These are phyloP conservation scores for Aspergillus nanangensis DNA, from an alignment of 495 filamentous ascomycete species.

Conservation along the genomic window DNA sequence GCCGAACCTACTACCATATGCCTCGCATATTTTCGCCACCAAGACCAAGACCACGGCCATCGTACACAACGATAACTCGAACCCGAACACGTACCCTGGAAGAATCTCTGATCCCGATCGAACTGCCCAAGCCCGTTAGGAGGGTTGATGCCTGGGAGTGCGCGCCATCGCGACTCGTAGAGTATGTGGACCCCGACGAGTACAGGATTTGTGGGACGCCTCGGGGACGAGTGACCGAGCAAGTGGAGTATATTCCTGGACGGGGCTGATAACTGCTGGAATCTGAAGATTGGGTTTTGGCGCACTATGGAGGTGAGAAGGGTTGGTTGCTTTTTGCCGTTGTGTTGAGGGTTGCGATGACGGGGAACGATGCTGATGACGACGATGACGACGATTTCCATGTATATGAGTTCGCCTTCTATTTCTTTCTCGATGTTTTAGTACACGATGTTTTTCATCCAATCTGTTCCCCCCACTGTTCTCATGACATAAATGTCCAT, in stretches of 20 bases:
- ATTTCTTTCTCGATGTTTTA: neutral
- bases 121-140: neutral
- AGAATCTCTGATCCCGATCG: constrained; percentile 10
- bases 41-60: neutral
- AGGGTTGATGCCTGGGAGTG: constrained; percentile 4
- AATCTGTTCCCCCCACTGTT: no score
- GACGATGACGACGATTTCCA: no score
- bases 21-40: constrained; percentile 3
- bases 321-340: neutral
- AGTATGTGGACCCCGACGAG: constrained; percentile 8
- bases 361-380: no score
- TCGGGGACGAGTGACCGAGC: constrained; percentile 4
- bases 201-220: constrained; percentile 2
- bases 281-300: no score
- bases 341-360: neutral
- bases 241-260: constrained; percentile 11
- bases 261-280: neutral
- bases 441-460: no score
- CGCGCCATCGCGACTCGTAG: constrained; percentile 3
- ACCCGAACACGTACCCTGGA: constrained; percentile 8
- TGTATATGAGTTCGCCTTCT: neutral
- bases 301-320: no score
- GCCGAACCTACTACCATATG: neutral
- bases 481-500: no score
- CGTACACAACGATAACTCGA: constrained; percentile 12